Conservation (phyloP, 768 basidiomycete genomes). For the Boletellus emodensis region DNA sequence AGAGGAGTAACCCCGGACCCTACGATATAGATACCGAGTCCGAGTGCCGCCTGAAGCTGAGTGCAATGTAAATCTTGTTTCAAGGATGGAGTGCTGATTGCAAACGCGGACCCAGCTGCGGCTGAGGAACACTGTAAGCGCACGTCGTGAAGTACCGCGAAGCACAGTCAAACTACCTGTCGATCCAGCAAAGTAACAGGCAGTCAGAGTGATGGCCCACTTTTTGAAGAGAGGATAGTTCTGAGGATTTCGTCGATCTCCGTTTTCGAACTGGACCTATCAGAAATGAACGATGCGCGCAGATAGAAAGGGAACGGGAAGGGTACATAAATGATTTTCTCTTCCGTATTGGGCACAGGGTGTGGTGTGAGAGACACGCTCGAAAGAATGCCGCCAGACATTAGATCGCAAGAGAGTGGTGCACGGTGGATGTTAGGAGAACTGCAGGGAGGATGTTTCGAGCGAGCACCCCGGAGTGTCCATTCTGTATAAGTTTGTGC, state of each 20-base stretch:
- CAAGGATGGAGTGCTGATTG: conserved; percentile 55
- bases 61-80: conserved; percentile 41
- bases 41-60: conserved; percentile 41
- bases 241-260: conserved; percentile 37
- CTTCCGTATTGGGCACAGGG: background rate
- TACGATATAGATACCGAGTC: conserved; percentile 50
- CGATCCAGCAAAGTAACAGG: conserved; percentile 25
- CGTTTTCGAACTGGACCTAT: conserved; percentile 39
- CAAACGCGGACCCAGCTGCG: conserved; percentile 48
- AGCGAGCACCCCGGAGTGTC: no score
- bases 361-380: background rate
- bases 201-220: conserved; percentile 38
- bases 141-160: background rate
- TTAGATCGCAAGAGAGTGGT: background rate
- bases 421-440: no score
- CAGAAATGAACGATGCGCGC: background rate
- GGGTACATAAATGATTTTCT: conserved; percentile 13
- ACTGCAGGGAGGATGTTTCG: no score
- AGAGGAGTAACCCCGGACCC: conserved; percentile 62
- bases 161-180: conserved; percentile 7
- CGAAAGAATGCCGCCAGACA: conserved; percentile 3
- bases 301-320: background rate
- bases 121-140: conserved; percentile 31
- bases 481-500: no score
- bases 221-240: conserved; percentile 37